Evolutionary conservation across 2,329 filamentous ascomycete genomes (phyloP).

Genomic region (Calonectria crousiana): DNA sequence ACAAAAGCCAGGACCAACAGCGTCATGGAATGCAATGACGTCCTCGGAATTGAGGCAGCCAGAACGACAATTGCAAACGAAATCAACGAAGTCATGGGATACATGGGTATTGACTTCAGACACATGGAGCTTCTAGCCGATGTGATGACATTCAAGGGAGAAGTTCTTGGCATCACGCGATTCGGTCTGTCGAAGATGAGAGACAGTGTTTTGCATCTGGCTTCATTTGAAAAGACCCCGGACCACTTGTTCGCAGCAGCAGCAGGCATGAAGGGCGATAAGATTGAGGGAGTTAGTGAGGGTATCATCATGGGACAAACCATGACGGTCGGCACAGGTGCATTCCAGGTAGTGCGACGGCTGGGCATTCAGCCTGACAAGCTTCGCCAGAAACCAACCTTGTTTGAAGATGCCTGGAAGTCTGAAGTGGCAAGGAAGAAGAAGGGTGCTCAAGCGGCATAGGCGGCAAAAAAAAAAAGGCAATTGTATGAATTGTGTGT

Average conservation of each 20-base stretch:
- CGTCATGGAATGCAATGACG: constrained; percentile 87
- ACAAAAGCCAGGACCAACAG: constrained; percentile 82
- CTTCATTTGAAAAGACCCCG: constrained; percentile 97
- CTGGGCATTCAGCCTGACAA: constrained; percentile 75
- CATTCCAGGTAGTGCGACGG: constrained; percentile 87
- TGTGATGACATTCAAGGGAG: constrained; percentile 99
- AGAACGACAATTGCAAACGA: constrained; percentile 89
- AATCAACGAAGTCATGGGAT: constrained; percentile 89
- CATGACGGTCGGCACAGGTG: constrained; percentile 90
- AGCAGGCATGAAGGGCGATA: constrained; percentile 89
- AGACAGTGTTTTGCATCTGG: constrained; percentile 92
- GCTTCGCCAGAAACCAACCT: constrained; percentile 69
- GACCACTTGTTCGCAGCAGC: constrained; percentile 98
- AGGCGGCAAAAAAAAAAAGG: neutral
- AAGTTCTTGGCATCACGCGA: constrained; percentile 94
- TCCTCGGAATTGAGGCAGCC: constrained; percentile 95
- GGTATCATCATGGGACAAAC: constrained; percentile 99
- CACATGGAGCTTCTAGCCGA: constrained; percentile 98
- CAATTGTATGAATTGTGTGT: constrained; percentile 4
- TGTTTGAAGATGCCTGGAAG: constrained; percentile 79
- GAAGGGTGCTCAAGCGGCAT: constrained; percentile 14
- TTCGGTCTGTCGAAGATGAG: constrained; percentile 98
- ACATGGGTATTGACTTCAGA: constrained; percentile 95
- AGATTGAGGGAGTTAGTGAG: constrained; percentile 93
- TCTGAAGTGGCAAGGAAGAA: constrained; percentile 40